phyloP scores from a whole-genome alignment of 441 rosid genomes.

The Corymbia citriodora region DNA sequence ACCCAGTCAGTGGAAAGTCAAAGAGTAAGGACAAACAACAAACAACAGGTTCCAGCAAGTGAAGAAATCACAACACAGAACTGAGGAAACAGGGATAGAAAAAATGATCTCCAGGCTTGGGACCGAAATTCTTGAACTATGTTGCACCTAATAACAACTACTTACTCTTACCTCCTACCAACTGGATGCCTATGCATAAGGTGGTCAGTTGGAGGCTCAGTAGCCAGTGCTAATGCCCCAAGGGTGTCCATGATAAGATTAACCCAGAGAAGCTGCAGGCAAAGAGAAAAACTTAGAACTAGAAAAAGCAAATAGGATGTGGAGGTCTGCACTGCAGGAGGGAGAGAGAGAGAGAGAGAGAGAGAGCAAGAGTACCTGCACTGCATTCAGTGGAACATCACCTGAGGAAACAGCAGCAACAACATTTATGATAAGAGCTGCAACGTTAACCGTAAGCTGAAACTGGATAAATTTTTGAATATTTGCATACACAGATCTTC shows the following conservation, averaged over 20 bases:
- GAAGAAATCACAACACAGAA: not conserved
- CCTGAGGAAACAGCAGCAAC: constrained; percentile 96
- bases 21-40: not conserved
- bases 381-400: constrained; percentile 97
- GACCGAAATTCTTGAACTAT: not conserved
- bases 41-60: not conserved
- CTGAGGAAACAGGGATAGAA: not conserved
- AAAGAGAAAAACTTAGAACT: not conserved
- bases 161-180: constrained; percentile 65
- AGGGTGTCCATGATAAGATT: constrained; percentile 99
- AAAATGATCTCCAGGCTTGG: not conserved
- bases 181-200: constrained; percentile 88
- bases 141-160: not conserved
- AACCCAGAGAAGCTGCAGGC: constrained; percentile 91
- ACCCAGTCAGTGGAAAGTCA: not conserved
- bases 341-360: not conserved
- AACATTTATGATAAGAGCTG: constrained; percentile 88
- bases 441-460: constrained; percentile 96
- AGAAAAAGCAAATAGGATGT: not conserved
- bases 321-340: not conserved
- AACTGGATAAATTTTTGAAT: constrained; percentile 99
- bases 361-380: constrained; percentile 53
- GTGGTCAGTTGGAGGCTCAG: constrained; percentile 98
- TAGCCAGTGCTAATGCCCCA: constrained; percentile 97
- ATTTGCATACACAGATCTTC: constrained; percentile 97